Evolutionary conservation across 768 basidiomycete species (phyloP), one percentile per base, ranked within the genome.

Genomic region (Chalciporus sphaerocephalus): DNA sequence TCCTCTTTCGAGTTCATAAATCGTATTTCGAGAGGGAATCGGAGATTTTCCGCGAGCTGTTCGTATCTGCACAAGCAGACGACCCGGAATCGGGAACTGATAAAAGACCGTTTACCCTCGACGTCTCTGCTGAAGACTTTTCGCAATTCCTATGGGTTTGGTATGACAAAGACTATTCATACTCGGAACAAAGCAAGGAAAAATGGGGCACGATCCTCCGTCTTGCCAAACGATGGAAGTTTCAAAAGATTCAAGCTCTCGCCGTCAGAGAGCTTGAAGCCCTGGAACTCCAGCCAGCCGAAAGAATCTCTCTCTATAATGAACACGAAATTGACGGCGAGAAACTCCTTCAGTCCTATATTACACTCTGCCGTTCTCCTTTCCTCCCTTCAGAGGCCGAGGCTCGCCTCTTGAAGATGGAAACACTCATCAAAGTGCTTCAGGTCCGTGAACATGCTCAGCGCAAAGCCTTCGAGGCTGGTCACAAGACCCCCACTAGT

Each of bases 11-110:
- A 3, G 71, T 87, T 0, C 82, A 85, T 46, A 67, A 69, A 0
- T 75, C 74, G 3, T 83, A 83, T 30, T 80, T 87, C 18, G 69
- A 71, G 11, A 68, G 83, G 0, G 82, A 87, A 37, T 85, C 82
- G 0, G 25, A 52, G 0, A 60, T 64, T 16, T 83, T 84, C 55
- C 56, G 56, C 1, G 52, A 57, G 0, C 54, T 67, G 22, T 61
- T 79, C 2, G 55, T 55, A 1, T 40, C 58, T 1, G 59, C 70
- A 5, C 67, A 69, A 2, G 40, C 54, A 1, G 58, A 55, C 0
- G 55, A 53, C 0, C 58, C 57, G 0, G 75, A 67, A 0, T 59
- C 67, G 0, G 60, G 57, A 8, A 57, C 56, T 0, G 76, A 77
- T 15, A 60, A 53, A 0, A 65, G 58, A 13, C 73, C 79, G 0